phyloP scores from a whole-genome alignment of 352 stramenopile genomes.

The Phytophthora tentaculata region DNA sequence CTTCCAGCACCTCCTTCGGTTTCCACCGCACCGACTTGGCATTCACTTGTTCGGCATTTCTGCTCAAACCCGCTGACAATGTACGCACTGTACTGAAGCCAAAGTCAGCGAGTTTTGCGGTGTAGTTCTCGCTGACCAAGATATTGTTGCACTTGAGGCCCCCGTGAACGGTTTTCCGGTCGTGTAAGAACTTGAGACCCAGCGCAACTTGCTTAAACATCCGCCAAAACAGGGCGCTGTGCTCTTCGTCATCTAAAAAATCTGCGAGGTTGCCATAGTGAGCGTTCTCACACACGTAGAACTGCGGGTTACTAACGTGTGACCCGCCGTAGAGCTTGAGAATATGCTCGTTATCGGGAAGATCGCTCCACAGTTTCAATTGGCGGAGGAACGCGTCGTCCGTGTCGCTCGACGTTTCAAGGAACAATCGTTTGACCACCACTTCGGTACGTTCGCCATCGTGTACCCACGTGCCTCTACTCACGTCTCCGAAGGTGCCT shows the following conservation, averaged over 20 bases:
- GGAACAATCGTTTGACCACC: conserved; percentile 14
- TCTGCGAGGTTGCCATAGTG: neutral
- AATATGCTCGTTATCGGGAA: conserved; percentile 39
- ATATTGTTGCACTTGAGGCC: conserved; percentile 10
- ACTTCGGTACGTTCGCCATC: neutral
- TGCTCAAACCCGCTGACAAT: neutral
- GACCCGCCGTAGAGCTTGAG: neutral
- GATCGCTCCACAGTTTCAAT: conserved; percentile 37
- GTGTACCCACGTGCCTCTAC: conserved; percentile 2
- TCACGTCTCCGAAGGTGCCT: conserved; percentile 24
- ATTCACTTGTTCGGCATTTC: neutral
- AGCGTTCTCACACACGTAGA: neutral
- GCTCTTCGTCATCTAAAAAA: neutral
- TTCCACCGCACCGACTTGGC: conserved; percentile 7
- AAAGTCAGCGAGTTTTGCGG: conserved; percentile 7
- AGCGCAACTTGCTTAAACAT: neutral
- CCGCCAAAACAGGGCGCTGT: neutral
- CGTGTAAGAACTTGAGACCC: neutral
- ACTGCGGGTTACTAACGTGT: neutral
- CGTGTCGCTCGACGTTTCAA: conserved; percentile 3
- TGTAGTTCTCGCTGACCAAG: neutral
- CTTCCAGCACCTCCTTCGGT: conserved; percentile 25
- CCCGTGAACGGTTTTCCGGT: neutral
- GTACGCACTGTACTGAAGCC: neutral
- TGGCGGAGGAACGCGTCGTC: conserved; percentile 35